Base-by-base conservation (phyloP, 805 yeast genomes). In the Nakazawaea molendinolei region DNA sequence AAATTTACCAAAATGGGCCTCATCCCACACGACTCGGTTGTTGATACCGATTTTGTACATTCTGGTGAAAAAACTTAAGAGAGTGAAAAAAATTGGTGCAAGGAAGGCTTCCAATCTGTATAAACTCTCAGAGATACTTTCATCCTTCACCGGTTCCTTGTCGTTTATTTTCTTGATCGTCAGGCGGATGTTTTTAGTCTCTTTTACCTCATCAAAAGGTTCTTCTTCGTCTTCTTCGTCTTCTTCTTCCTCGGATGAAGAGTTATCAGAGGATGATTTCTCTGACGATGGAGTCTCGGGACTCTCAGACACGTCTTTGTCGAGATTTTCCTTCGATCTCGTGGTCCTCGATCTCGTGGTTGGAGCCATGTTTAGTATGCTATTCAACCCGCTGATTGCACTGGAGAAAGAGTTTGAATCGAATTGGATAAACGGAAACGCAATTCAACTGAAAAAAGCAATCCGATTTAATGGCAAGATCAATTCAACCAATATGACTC, bases 1-100 rank as follows among this genome's bases (percentile, higher is more conserved):
- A 56, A 90, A 90, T 57, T 90, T 92, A 34, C 97, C 98, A 55
- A 84, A 84, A 64, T 84, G 95, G 5, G 94, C 92, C 56, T 84
- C 95, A 61, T 84, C 97, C 97, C 97, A 89, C 17, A 92, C 92
- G 21, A 92, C 97, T 38, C 71, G 67, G 39, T 72, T 67, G 43
- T 86, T 83, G 39, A 71, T 65, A 37, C 84, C 82, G 47, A 90
- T 81, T 43, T 71, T 66, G 62, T 84, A 79, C 57, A 87, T 74
- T 48, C 97, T 74, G 28, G 86, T 70, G 43, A 69, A 71, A 49
- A 89, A 82, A 8, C 92, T 78, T 14, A 80, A 44, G 2, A 70
- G 40, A 1, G 96, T 87, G 51, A 89, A 69, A 16, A 77, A 31
- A 3, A 81, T 47, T n/a, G 87, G 72, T 30, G 77, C 79, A 33